A percentile compares a stretch with the other conserved stretches of the same genome.
Conservation (phyloP, 768 basidiomycete species). For the Calocera cornea region DNA sequence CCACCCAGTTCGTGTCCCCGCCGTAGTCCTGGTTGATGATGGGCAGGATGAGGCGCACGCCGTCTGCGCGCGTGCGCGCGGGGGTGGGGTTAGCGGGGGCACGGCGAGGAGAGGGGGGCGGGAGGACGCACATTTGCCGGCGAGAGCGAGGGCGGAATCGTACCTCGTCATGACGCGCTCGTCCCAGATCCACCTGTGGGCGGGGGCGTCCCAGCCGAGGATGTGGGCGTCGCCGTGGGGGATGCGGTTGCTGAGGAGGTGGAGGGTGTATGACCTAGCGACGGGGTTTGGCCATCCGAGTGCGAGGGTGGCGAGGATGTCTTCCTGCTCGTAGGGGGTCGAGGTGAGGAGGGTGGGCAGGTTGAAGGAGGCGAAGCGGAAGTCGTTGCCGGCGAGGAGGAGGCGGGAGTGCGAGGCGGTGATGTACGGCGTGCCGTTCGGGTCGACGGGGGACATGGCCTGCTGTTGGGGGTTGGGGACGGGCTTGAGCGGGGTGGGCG, state of each 20-base stretch:
- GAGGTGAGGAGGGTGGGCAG: conserved; percentile 16
- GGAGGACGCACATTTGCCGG: conserved; percentile 5
- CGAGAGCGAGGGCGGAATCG: conserved; percentile 12
- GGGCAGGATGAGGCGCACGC: conserved; percentile 16
- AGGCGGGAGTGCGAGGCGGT: background rate
- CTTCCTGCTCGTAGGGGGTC: conserved; percentile 14
- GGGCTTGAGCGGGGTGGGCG: background rate
- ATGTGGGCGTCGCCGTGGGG: conserved; percentile 10
- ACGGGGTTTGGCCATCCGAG: conserved; percentile 10
- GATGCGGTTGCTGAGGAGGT: conserved; percentile 11
- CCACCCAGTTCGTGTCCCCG: conserved; percentile 17
- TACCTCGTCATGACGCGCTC: conserved; percentile 5
- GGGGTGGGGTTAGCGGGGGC: background rate
- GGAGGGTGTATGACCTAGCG: conserved; percentile 14
- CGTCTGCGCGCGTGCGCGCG: background rate
- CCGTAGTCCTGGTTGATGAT: conserved; percentile 17
- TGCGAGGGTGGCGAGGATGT: conserved; percentile 11
- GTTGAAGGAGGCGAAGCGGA: conserved; percentile 17
- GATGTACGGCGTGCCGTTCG: background rate
- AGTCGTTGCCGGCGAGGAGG: conserved; percentile 7
- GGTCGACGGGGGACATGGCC: background rate
- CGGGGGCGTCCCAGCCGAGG: conserved; percentile 14
- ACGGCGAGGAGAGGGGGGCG: background rate
- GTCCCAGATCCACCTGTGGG: conserved; percentile 17
- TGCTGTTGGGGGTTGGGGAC: background rate